Conservation (phyloP, 2,329 filamentous ascomycete species). For the Botryotinia calthae region DNA sequence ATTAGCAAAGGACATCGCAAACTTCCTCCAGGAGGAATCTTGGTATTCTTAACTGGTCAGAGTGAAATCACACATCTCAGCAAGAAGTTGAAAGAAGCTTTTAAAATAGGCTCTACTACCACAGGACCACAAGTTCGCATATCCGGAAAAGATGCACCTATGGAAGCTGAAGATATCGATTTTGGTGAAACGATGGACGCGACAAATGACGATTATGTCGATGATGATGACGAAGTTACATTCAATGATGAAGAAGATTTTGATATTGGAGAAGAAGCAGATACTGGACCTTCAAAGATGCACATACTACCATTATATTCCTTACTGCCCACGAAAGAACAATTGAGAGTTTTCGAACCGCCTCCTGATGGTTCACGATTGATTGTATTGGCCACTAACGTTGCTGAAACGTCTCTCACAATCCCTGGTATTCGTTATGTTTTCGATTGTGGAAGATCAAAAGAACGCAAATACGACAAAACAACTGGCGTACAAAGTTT, state of each 20-base stretch:
- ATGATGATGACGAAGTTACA: conserved; percentile 63
- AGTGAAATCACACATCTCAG: conserved; percentile 86
- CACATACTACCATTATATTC: conserved; percentile 95
- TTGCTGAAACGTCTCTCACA: conserved; percentile 94
- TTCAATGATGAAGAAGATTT: conserved; percentile 47
- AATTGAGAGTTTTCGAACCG: conserved; percentile 84
- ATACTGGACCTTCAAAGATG: conserved; percentile 67
- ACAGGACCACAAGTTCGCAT: conserved; percentile 69
- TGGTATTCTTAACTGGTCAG: conserved; percentile 92
- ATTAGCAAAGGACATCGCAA: conserved; percentile 85
- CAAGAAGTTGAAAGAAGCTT: conserved; percentile 69
- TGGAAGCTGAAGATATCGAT: conserved; percentile 86
- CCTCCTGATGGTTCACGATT: conserved; percentile 79
- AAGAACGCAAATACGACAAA: conserved; percentile 87
- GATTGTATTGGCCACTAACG: conserved; percentile 91
- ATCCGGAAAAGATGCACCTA: conserved; percentile 70
- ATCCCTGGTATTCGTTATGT: conserved; percentile 95
- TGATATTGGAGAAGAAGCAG: conserved; percentile 63
- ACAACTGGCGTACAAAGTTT: conserved; percentile 92
- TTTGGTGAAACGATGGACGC: conserved; percentile 64
- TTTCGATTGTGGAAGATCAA: conserved; percentile 89
- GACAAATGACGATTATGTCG: conserved; percentile 54
- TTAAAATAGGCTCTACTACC: conserved; percentile 47
- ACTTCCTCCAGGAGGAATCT: conserved; percentile 82
- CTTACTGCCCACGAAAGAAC: conserved; percentile 83